These are phyloP conservation scores for Penicillium vulpinum DNA, from an alignment of 2,329 filamentous ascomycete genomes.

Conservation along the genomic window DNA sequence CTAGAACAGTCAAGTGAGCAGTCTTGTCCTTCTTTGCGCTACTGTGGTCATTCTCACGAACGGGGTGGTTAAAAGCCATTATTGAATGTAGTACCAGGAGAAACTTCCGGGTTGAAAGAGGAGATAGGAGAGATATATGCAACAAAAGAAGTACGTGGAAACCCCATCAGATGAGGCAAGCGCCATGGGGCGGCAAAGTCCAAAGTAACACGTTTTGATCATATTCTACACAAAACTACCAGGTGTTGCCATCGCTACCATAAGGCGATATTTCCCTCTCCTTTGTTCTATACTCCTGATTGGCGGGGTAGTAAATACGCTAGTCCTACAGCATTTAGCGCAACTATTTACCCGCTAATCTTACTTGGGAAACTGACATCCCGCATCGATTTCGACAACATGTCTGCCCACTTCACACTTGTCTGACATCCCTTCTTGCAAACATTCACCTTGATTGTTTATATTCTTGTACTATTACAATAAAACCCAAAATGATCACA, in stretches of 20 bases:
- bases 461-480: neutral
- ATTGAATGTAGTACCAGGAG: too few species aligned
- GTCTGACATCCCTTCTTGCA: neutral
- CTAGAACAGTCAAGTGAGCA: too few species aligned
- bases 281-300: neutral
- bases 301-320: neutral
- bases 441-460: neutral
- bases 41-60: too few species aligned
- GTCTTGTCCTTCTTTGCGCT: too few species aligned
- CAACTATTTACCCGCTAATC: neutral
- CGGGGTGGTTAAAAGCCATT: too few species aligned
- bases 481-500: slow-evolving; percentile 3
- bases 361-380: neutral
- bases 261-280: neutral
- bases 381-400: neutral
- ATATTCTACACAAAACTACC: neutral
- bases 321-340: neutral
- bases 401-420: neutral
- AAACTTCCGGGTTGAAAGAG: too few species aligned
- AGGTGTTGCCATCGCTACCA: neutral
- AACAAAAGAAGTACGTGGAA: neutral
- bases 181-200: too few species aligned
- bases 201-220: too few species aligned
- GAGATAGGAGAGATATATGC: too few species aligned
- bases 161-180: neutral